Evolutionary conservation across 345 rosid genomes (phyloP).

Genomic region (Carallia brachiata): DNA sequence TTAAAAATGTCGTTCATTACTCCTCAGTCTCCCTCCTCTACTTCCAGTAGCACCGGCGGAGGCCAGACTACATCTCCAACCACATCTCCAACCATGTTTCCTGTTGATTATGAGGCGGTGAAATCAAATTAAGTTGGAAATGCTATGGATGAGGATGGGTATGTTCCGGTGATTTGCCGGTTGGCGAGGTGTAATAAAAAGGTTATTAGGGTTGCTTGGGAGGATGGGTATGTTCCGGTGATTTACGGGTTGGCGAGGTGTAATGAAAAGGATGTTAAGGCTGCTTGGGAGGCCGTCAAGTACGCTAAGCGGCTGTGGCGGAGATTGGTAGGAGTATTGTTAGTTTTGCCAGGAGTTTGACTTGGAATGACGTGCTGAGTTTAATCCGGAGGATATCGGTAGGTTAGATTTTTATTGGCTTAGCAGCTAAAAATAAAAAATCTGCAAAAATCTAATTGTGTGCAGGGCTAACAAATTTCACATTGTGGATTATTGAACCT

Average conservation of each 20-base stretch:
- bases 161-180: constrained; percentile 92
- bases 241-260: constrained; percentile 92
- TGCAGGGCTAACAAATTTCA: no score
- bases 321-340: constrained; percentile 81
- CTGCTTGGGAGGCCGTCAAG: constrained; percentile 93
- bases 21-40: constrained; percentile 18
- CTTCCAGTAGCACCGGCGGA: constrained; percentile 24
- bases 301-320: constrained; percentile 68
- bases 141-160: constrained; percentile 51
- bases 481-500: no score
- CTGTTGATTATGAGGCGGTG: constrained; percentile 69
- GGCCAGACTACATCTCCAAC: constrained; percentile 68
- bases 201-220: constrained; percentile 66
- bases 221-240: constrained; percentile 82
- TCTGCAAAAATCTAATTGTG: no score
- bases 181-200: constrained; percentile 80
- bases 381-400: constrained; percentile 95
- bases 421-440: not conserved
- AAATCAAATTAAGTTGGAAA: constrained; percentile 70
- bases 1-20: constrained; percentile 1
- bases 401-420: constrained; percentile 36
- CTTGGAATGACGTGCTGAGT: constrained; percentile 80
- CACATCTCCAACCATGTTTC: constrained; percentile 66
- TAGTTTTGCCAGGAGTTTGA: constrained; percentile 67
- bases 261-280: constrained; percentile 63